Percentiles rank a stretch among this genome's conserved stretches.
These are phyloP conservation scores for Creolimax fragrantissima DNA, from an alignment of 78 protist species.

Conservation along the genomic window DNA sequence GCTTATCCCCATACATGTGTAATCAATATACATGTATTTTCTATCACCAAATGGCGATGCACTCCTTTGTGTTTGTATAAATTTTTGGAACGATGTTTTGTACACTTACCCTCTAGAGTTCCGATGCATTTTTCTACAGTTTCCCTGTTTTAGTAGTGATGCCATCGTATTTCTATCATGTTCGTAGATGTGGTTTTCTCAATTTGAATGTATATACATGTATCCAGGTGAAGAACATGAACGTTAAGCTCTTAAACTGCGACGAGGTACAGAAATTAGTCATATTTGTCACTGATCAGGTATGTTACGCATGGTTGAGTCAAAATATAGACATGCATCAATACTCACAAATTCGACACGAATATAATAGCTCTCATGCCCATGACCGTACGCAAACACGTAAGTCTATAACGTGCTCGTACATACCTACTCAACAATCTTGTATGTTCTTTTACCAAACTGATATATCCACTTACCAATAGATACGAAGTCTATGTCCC, in stretches of 20 bases:
- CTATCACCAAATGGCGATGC: too few species aligned
- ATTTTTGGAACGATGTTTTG: neutral
- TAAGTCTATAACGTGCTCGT: neutral
- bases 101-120: neutral
- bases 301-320: neutral
- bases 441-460: neutral
- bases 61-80: neutral
- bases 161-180: neutral
- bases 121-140: neutral
- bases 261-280: neutral
- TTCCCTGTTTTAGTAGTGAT: neutral
- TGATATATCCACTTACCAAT: too few species aligned
- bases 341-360: neutral
- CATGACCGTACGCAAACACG: neutral
- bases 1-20: too few species aligned
- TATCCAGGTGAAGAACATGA: too few species aligned
- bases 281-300: neutral
- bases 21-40: too few species aligned
- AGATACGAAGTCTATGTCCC: neutral
- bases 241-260: too few species aligned
- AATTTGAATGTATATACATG: neutral
- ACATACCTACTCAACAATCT: neutral
- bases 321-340: neutral
- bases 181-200: neutral
- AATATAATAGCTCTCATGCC: neutral